phyloP scores from a whole-genome alignment of 148 eudicot genomes.

The Pharnaceum exiguum region DNA sequence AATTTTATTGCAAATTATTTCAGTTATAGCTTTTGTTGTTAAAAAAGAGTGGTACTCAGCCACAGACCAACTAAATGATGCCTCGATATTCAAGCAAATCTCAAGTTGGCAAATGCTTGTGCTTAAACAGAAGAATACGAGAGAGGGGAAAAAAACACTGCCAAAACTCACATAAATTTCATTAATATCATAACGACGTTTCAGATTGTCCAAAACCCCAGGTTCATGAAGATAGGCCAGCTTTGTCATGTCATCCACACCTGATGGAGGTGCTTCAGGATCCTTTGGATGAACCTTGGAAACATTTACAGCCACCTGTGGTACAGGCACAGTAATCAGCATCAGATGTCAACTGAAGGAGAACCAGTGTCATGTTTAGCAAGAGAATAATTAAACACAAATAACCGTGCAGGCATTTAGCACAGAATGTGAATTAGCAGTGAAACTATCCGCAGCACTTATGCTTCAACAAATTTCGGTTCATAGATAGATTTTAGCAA shows the following conservation, averaged over 20 bases:
- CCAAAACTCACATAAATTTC: conserved; percentile 56
- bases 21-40: no score
- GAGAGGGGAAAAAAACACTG: background rate
- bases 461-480: no score
- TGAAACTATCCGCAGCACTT: no score
- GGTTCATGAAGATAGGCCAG: conserved; percentile 77
- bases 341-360: background rate
- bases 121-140: background rate
- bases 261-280: conserved; percentile 57
- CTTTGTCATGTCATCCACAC: conserved; percentile 78
- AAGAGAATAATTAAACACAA: background rate
- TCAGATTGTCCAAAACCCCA: conserved; percentile 66
- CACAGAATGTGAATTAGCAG: no score
- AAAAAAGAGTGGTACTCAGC: no score
- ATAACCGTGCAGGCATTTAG: no score
- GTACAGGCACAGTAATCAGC: background rate
- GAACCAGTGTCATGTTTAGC: background rate
- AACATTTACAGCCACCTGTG: conserved; percentile 41
- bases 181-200: conserved; percentile 53
- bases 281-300: conserved; percentile 53
- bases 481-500: no score
- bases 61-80: no score
- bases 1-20: no score
- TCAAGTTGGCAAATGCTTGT: background rate
- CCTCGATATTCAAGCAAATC: no score